These are phyloP conservation scores for Salix dunnii DNA, from an alignment of 345 rosid species.

Conservation along the genomic window DNA sequence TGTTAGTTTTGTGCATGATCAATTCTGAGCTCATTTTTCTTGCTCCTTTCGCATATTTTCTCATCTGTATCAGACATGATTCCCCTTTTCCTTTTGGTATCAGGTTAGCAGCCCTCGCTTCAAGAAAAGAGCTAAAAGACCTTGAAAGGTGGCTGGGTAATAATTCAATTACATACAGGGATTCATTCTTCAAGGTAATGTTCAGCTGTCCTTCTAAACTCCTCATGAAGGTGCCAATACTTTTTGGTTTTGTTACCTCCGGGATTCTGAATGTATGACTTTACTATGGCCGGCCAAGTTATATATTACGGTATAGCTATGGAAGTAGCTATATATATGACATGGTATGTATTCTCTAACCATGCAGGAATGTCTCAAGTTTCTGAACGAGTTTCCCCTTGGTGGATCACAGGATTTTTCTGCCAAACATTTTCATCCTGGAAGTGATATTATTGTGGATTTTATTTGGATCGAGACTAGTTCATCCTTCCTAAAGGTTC, in stretches of 20 bases:
- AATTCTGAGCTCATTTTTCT: not conserved
- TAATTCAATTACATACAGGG: constrained; percentile 56
- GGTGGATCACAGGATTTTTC: constrained; percentile 61
- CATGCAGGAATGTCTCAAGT: constrained; percentile 83
- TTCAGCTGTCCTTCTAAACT: not conserved
- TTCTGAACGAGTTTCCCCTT: constrained; percentile 67
- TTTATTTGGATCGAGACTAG: constrained; percentile 50
- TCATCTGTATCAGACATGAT: constrained; percentile 60
- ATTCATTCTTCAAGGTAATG: constrained; percentile 71
- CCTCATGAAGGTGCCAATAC: not conserved
- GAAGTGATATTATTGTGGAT: constrained; percentile 44
- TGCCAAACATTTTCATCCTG: constrained; percentile 51
- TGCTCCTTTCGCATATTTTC: constrained; percentile 51
- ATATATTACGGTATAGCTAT: not conserved
- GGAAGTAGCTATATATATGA: not conserved
- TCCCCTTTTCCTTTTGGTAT: constrained; percentile 62
- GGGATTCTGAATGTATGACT: not conserved
- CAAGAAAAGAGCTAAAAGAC: constrained; percentile 64
- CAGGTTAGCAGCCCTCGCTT: constrained; percentile 79
- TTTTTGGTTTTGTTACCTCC: not conserved
- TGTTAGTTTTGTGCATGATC: not conserved
- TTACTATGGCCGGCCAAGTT: not conserved
- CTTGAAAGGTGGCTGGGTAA: constrained; percentile 74
- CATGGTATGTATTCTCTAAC: constrained; percentile 18
- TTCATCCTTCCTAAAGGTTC: constrained; percentile 68